phyloP scores from a whole-genome alignment of 2,329 filamentous ascomycete genomes.

The Penicillium sp. region DNA sequence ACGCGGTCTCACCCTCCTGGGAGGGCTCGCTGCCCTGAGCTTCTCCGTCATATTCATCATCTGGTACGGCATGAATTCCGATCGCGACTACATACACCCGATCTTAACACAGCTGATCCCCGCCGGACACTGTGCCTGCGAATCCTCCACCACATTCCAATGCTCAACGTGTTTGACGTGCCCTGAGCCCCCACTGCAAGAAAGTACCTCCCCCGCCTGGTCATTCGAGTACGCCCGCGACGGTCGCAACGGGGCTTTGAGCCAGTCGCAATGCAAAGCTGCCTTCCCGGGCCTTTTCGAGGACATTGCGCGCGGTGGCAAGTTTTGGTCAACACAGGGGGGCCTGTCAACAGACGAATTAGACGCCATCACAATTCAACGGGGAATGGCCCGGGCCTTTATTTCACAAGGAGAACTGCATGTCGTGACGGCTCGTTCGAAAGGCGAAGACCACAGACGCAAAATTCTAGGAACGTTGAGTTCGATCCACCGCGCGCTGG shows the following conservation, averaged over 20 bases:
- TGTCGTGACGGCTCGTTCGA: slow-evolving; percentile 31
- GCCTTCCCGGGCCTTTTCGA: slow-evolving; percentile 42
- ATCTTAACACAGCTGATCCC: slow-evolving; percentile 42
- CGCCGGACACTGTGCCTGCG: slow-evolving; percentile 42
- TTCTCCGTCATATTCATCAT: slow-evolving; percentile 24
- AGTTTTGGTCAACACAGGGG: slow-evolving; percentile 31
- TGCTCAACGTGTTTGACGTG: slow-evolving; percentile 39
- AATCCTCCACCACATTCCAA: slow-evolving; percentile 41
- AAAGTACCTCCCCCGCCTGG: slow-evolving; percentile 25
- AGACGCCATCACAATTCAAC: slow-evolving; percentile 29
- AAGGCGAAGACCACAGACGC: slow-evolving; percentile 40
- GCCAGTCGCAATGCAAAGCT: slow-evolving; percentile 30
- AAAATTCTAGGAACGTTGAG: slow-evolving; percentile 47
- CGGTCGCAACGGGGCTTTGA: slow-evolving; percentile 32
- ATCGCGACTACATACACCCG: slow-evolving; percentile 38
- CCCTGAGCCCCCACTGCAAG: slow-evolving; percentile 17
- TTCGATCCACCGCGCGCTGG: slow-evolving; percentile 52
- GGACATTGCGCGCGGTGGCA: slow-evolving; percentile 33
- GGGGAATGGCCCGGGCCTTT: slow-evolving; percentile 38
- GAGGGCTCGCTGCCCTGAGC: slow-evolving; percentile 20
- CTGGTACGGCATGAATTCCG: slow-evolving; percentile 41
- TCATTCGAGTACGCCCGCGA: slow-evolving; percentile 36
- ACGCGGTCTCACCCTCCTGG: slow-evolving; percentile 25
- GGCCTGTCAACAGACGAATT: slow-evolving; percentile 30
- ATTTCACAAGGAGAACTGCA: slow-evolving; percentile 38